Conservation (phyloP, 192 early-diverging fungal genomes). For the Coemansia sp. region DNA sequence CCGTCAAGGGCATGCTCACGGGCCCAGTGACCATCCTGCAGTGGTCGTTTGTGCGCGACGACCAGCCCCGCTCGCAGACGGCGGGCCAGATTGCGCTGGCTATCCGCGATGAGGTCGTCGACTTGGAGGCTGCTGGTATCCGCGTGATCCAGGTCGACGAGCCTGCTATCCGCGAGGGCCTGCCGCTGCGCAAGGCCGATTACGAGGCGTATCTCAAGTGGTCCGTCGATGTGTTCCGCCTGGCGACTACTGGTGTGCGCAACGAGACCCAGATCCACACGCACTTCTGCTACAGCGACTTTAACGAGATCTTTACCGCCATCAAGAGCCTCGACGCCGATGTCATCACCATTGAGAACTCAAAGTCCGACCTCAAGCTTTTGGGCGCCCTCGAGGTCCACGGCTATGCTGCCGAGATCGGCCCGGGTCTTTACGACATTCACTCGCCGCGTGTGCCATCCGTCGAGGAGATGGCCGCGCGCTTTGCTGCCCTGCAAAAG, state of each 20-base stretch:
- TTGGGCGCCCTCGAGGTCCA: constrained; percentile 80
- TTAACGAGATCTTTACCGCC: constrained; percentile 96
- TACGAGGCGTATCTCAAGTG: constrained; percentile 91
- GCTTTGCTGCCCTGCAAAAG: constrained; percentile 78
- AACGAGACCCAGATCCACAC: constrained; percentile 95
- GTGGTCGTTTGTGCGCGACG: constrained; percentile 99
- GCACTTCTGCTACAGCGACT: constrained; percentile 99
- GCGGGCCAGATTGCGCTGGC: constrained; percentile 91
- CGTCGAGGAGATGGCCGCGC: constrained; percentile 81
- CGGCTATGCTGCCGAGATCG: constrained; percentile 86
- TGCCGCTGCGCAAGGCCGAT: constrained; percentile 85
- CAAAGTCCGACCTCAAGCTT: constrained; percentile 96
- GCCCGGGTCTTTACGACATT: constrained; percentile 98
- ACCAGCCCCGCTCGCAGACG: constrained; percentile 82
- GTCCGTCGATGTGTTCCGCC: constrained; percentile 91
- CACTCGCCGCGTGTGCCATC: constrained; percentile 97
- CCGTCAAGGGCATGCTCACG: constrained; percentile 99
- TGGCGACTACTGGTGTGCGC: constrained; percentile 81
- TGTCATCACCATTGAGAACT: constrained; percentile 97
- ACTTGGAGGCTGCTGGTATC: constrained; percentile 91
- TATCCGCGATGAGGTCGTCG: constrained; percentile 92
- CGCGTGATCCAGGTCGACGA: constrained; percentile 97
- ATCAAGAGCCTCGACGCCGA: constrained; percentile 93
- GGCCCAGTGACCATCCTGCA: constrained; percentile 96
- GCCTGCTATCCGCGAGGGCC: constrained; percentile 97